phyloP scores from a whole-genome alignment of 768 basidiomycete genomes.

The Suillus occidentalis region DNA sequence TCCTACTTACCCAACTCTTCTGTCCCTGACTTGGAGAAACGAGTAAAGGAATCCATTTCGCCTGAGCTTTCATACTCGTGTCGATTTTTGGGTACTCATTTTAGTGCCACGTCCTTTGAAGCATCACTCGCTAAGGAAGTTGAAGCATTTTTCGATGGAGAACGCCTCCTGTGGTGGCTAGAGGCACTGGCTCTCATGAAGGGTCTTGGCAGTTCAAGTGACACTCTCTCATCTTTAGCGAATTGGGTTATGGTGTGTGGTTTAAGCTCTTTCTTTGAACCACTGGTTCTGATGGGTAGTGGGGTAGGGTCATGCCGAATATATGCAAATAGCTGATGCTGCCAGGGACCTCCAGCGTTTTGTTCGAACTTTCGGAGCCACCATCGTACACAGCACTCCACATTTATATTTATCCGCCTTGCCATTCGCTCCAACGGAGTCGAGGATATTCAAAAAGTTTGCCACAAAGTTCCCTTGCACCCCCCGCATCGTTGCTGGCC shows the following conservation, averaged over 20 bases:
- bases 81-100: conserved; percentile 32
- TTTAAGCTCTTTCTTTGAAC: background rate
- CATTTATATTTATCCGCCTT: too few species aligned
- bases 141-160: conserved; percentile 20
- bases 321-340: background rate
- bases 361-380: conserved; percentile 11
- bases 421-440: conserved; percentile 25
- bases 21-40: conserved; percentile 12
- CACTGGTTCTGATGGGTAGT: background rate
- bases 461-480: conserved; percentile 3
- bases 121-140: conserved; percentile 12
- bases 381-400: conserved; percentile 9
- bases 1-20: conserved; percentile 27
- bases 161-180: conserved; percentile 2
- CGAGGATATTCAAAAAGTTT: conserved; percentile 15
- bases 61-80: conserved; percentile 31
- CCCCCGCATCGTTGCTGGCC: background rate
- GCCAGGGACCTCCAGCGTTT: conserved; percentile 13
- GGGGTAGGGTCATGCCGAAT: conserved; percentile 3
- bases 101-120: conserved; percentile 10
- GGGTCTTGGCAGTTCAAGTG: background rate
- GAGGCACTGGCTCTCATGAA: conserved; percentile 15
- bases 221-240: background rate
- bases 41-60: conserved; percentile 23
- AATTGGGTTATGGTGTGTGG: background rate